Percentiles rank a stretch among this genome's conserved stretches.
Conservation (phyloP, 2,329 filamentous ascomycete species). For the Cladosporium velox region DNA sequence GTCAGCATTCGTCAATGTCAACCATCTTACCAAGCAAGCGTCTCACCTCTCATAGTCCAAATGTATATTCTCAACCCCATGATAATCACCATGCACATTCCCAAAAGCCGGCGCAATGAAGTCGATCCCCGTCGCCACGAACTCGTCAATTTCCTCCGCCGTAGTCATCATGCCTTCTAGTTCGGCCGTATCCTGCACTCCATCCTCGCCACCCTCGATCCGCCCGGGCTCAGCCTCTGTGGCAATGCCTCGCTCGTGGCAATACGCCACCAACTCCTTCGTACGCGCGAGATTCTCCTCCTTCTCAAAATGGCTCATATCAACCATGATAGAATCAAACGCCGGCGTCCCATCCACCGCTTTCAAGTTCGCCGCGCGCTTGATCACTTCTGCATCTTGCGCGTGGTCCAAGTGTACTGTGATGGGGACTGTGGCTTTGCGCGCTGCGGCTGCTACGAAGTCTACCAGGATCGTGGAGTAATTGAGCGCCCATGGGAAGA, state of each 20-base stretch:
- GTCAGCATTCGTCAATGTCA: slow-evolving; percentile 1
- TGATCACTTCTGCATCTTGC: slow-evolving; percentile 47
- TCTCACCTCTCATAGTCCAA: slow-evolving; percentile 58
- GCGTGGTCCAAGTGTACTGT: slow-evolving; percentile 53
- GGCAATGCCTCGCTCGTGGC: slow-evolving; percentile 65
- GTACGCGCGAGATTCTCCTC: slow-evolving; percentile 69
- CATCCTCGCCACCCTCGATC: slow-evolving; percentile 74
- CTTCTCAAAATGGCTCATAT: slow-evolving; percentile 73
- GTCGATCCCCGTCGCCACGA: slow-evolving; percentile 70
- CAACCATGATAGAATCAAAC: slow-evolving; percentile 75
- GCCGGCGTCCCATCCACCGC: slow-evolving; percentile 40
- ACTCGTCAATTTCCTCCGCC: slow-evolving; percentile 68
- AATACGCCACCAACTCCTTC: slow-evolving; percentile 62
- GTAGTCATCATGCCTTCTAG: slow-evolving; percentile 67
- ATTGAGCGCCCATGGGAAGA: slow-evolving; percentile 73
- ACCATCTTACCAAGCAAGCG: neutral
- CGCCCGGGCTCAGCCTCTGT: slow-evolving; percentile 72
- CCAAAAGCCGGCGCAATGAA: slow-evolving; percentile 75
- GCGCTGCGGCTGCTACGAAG: slow-evolving; percentile 47
- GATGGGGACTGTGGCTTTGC: slow-evolving; percentile 45
- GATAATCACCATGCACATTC: slow-evolving; percentile 76
- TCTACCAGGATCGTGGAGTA: slow-evolving; percentile 59
- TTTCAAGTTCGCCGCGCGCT: slow-evolving; percentile 37
- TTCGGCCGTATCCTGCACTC: slow-evolving; percentile 67
- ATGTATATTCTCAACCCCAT: slow-evolving; percentile 62